Evolutionary conservation across 495 filamentous ascomycete genomes (phyloP).

Genomic region (Podospora sp.): DNA sequence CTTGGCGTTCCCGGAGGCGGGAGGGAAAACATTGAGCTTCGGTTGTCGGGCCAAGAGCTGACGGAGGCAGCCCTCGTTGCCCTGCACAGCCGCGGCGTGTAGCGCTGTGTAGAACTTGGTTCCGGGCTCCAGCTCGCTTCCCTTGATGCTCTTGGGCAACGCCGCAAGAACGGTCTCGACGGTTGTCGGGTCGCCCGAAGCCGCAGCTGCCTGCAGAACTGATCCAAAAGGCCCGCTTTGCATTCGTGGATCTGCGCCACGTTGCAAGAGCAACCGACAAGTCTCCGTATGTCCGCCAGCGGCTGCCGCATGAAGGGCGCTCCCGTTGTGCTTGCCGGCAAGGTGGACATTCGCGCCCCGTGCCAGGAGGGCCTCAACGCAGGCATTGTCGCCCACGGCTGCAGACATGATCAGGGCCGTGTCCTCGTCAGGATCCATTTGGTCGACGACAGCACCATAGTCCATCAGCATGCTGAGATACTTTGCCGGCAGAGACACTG

Average conservation of each 20-base stretch:
- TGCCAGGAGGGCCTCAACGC: conserved; percentile 19
- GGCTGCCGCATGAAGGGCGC: conserved; percentile 19
- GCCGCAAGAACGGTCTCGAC: conserved; percentile 6
- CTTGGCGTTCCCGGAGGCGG: neutral
- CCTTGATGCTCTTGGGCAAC: neutral
- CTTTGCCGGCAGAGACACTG: conserved; percentile 9
- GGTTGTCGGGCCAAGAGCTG: conserved; percentile 13
- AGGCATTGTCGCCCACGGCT: conserved; percentile 16
- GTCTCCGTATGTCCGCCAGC: conserved; percentile 15
- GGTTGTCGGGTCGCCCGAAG: conserved; percentile 3
- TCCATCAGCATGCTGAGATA: conserved; percentile 10
- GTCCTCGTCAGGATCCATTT: conserved; percentile 19
- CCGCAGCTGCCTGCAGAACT: conserved; percentile 19
- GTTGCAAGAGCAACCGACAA: conserved; percentile 12
- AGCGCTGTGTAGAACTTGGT: conserved; percentile 17
- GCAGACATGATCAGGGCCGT: conserved; percentile 19
- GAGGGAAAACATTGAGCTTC: conserved; percentile 16
- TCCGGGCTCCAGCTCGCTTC: neutral
- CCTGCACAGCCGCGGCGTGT: conserved; percentile 20
- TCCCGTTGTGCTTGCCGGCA: conserved; percentile 15
- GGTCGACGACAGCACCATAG: conserved; percentile 7
- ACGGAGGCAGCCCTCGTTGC: conserved; percentile 16
- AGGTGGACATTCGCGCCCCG: conserved; percentile 16
- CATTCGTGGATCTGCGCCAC: conserved; percentile 8
- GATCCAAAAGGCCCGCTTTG: conserved; percentile 13